Base-by-base conservation (phyloP, 1,284 basidiomycete genomes). In the Malassezia globosa region DNA sequence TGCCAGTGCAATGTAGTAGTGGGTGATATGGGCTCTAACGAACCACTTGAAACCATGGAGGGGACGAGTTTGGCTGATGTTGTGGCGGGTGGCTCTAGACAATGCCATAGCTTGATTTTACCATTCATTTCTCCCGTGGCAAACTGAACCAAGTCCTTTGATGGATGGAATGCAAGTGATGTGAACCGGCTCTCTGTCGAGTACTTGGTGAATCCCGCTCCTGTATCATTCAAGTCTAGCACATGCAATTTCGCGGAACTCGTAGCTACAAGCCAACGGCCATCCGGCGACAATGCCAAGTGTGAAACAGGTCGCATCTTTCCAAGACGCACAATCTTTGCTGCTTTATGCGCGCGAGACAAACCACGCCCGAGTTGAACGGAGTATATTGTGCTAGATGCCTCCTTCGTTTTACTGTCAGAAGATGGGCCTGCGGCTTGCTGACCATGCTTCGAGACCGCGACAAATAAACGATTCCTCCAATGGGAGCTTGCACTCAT, bases 1-100 rank as follows among this genome's bases (percentile, higher is more conserved):
- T 99, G 94, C 94, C 94, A 99, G 73, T 96, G 92, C 40, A 95
- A 74, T 4, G 82, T 80, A 1, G 86, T 84, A 1, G 88, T 92
- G 54, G 87, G 82, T 1, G 83, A 55, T 36, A 49, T 51, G 35
- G 54, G 57, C 48, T 56, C 45, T 27, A 25, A 41, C 14, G 24
- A 5, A n/a, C 26, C 18, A 13, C 11, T 1, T 34, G 79, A 72
- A 82, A 83, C 72, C 3, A 16, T 83, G 81, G 19, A 81, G 77
- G 10, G 56, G 29, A 11, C 11, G n/a, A 11, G 8, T 8, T 18
- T 51, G 4, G 50, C 42, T 25, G 50, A 58, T 22, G 34, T 44
- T 13, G 54, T 53, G 8, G 50, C 51, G 16, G 55, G 29, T 71
- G 54, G 25, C 35, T 63, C 55, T 5, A 94, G 77, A 69, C 87